phyloP scores from a whole-genome alignment of 345 rosid species.

The Diplotaxis tenuifolia region DNA sequence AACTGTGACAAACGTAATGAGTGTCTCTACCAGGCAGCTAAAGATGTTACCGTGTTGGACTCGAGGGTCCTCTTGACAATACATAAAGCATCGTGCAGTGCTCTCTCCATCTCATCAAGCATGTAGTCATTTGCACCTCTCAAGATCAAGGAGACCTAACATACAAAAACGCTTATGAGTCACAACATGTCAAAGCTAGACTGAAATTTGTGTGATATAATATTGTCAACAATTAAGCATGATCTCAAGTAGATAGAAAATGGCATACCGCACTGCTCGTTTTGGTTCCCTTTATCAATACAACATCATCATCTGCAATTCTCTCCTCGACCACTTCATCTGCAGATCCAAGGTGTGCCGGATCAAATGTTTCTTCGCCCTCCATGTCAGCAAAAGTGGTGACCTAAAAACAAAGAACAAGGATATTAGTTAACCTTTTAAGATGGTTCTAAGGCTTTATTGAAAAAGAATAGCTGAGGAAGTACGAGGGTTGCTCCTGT shows the following conservation, averaged over 20 bases:
- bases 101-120: constrained; percentile 99
- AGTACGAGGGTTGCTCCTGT: constrained; percentile 91
- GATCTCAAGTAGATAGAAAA: constrained; percentile 12
- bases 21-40: background rate
- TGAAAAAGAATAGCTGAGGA: background rate
- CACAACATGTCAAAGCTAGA: constrained; percentile 6
- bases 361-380: constrained; percentile 92
- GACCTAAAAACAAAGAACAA: constrained; percentile 51
- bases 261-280: constrained; percentile 70
- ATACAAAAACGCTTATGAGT: background rate
- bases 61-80: constrained; percentile 95
- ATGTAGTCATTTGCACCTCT: constrained; percentile 96
- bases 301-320: constrained; percentile 83
- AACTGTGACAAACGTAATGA: background rate
- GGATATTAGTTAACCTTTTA: background rate
- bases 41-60: constrained; percentile 66
- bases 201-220: background rate
- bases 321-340: constrained; percentile 94
- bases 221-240: background rate
- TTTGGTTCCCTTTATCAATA: constrained; percentile 89
- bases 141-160: constrained; percentile 84
- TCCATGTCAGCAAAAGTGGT: constrained; percentile 99
- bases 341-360: constrained; percentile 74
- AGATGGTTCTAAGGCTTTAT: constrained; percentile 6
- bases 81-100: constrained; percentile 78